Evolutionary conservation across 1,284 basidiomycete species (phyloP), one percentile per base, ranked within the genome.

Genomic region (Jaminaea rosea): DNA sequence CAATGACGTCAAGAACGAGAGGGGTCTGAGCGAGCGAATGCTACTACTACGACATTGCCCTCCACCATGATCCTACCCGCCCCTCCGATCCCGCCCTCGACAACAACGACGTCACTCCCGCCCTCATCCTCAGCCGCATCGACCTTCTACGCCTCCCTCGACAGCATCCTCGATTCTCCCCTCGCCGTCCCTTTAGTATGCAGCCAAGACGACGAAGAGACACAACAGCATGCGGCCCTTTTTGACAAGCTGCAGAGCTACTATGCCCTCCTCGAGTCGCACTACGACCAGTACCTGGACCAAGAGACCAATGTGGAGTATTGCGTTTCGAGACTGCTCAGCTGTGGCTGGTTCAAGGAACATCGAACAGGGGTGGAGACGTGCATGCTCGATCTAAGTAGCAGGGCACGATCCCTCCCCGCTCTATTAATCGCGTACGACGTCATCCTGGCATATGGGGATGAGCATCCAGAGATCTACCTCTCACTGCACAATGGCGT

Each of bases 391-490:
- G 55, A 63, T 44, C 56, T 58, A 1, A 58, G 55, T 15, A 24
- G 39, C 10, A 46, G 41, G 26, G 52, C 32, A 15, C 91, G 88
- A n/a, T 83, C 93, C 67, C 89, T 90, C 1, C 89, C 92, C 65
- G 78, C 80, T 13, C 83, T 88, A 56, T 83, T 88, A 65, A 84
- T 94, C 50, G 78, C 85, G 27, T 90, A 88, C 75, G 81, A 83
- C 59, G 76, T 90, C 46, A 80, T 93, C 21, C 80, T 89, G 21
- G 80, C 79, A 60, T 84, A 85, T 68, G 91, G 90, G 23, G 46
- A 58, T 9, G 24, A n/a, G 24, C 37, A 51, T 21, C 44, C 55
- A 21, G 31, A 53, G 11, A 46, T 49, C 15, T 62, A 52, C 29
- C 51, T 47, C 21, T 47, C 48, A 32, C 49, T 58, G 1, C 49